Base-by-base conservation (phyloP, 2,329 filamentous ascomycete species). In the Tolypocladium tundrense region DNA sequence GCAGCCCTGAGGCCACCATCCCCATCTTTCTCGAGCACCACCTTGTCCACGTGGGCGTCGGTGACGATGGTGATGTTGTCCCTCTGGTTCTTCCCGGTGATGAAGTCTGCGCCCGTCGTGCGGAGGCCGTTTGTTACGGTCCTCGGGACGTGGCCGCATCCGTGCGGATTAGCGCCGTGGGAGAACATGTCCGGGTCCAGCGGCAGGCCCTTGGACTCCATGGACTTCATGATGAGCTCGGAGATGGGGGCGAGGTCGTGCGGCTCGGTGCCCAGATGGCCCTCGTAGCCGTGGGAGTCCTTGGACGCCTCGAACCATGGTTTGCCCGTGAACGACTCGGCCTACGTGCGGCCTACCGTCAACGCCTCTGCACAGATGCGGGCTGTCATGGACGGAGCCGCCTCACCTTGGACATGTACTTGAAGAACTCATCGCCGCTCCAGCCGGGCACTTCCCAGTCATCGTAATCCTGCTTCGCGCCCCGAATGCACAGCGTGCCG, bases 131-230 rank as follows among this genome's bases (percentile, higher is more conserved):
- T 72, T 56, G 78, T 73, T 1, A 81, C 79, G 2, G 80, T 82
- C 60, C 81, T 72, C 14, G 78, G 73, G 1, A 69, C 79, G 66
- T 84, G 81, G 2, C 82, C 81, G 61, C 81, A 84, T 1, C 80
- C 81, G 55, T 82, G 77, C 1, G 80, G 68, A 24, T 75, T 76
- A 37, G 78, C 72, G 69, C 58, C 84, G 60, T 57, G 67, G 1
- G 77, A 76, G 64, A 85, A 85, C 79, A 86, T 84, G 60, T 86
- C 83, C 21, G 75, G 73, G 45, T 81, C 75, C n/a, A 82, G 71
- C 0, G 78, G 76, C 0, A 86, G 67, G 4, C 82, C 82, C 59
- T 78, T 70, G 2, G 78, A 79, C 10, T 80, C 68, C 69, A 84
- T 78, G 0, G 81, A 84, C 53, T 84, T 75, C 35, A 79, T 70